Evolutionary conservation across 495 filamentous ascomycete species (phyloP).

Genomic region (Talaromyces thailandensis): DNA sequence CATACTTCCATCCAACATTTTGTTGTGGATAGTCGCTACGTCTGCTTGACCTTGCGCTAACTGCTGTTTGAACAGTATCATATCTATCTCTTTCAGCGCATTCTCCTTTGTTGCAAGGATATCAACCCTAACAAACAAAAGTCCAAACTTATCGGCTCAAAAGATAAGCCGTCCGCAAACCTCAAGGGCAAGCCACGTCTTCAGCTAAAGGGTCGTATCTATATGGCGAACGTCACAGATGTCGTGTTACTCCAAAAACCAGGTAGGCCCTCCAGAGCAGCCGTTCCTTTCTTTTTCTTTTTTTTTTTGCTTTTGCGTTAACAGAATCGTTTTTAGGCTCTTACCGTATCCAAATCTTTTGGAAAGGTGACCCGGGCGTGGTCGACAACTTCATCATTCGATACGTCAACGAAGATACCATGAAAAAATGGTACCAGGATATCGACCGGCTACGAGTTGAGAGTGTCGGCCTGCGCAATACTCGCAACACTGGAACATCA

Average conservation of each 20-base stretch:
- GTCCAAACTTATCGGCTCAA: constrained; percentile 54
- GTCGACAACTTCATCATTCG: constrained; percentile 94
- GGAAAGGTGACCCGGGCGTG: constrained; percentile 93
- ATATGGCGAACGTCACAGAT: constrained; percentile 98
- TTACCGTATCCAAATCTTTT: constrained; percentile 94
- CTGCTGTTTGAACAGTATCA: constrained; percentile 58
- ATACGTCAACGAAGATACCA: constrained; percentile 78
- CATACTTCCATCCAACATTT: not conserved
- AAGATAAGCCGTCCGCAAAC: constrained; percentile 59
- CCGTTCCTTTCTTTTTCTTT: not conserved
- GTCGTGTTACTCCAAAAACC: constrained; percentile 73
- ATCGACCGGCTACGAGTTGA: constrained; percentile 40
- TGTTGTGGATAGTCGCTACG: not conserved
- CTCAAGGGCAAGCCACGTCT: constrained; percentile 72
- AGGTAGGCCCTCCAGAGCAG: constrained; percentile 45
- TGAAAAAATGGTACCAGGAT: constrained; percentile 79
- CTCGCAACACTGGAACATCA: constrained; percentile 49
- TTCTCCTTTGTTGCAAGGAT: constrained; percentile 96
- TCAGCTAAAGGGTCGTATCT: constrained; percentile 93
- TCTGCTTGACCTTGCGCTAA: not conserved
- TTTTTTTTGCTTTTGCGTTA: not conserved
- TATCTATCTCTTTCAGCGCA: constrained; percentile 93
- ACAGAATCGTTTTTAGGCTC: constrained; percentile 45
- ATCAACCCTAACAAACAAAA: constrained; percentile 78
- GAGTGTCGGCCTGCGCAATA: constrained; percentile 36